These are phyloP conservation scores for Endotrypanum monterogeii DNA, from an alignment of 208 protist genomes.

Conservation along the genomic window DNA sequence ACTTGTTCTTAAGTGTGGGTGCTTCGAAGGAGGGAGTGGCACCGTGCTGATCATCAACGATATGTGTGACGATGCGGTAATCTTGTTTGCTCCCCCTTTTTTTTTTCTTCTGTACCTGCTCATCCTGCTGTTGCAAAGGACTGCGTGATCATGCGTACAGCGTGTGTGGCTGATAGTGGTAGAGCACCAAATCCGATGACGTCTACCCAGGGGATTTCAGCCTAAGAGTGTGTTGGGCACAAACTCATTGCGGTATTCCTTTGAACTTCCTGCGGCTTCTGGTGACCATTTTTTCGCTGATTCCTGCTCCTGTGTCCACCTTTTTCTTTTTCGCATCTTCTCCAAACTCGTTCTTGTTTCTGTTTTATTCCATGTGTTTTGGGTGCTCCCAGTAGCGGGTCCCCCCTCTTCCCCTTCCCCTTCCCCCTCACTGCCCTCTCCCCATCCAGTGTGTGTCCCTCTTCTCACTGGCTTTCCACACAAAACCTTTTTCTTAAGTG, in stretches of 20 bases:
- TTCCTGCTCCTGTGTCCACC: neutral
- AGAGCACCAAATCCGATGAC: neutral
- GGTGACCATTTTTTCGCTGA: neutral
- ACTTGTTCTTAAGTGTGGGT: neutral
- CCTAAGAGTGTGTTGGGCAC: neutral
- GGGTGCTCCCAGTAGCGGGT: neutral
- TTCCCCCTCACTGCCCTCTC: neutral
- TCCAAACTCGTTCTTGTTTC: neutral
- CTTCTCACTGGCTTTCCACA: neutral
- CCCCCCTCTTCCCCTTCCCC: neutral
- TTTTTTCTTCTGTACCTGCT: neutral
- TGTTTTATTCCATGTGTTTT: neutral
- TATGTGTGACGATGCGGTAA: neutral
- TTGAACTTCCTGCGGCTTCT: neutral
- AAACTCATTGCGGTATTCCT: constrained; percentile 1
- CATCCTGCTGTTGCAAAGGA: neutral
- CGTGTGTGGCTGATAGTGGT: neutral
- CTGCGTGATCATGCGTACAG: neutral
- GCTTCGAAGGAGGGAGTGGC: neutral
- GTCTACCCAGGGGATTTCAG: neutral
- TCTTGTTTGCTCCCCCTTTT: neutral
- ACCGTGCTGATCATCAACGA: neutral
- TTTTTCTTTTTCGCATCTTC: neutral
- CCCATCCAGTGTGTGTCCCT: too few relatives aligned
- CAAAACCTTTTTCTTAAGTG: neutral